Base-by-base conservation (phyloP, 495 filamentous ascomycete species). In the Talaromyces thailandensis region DNA sequence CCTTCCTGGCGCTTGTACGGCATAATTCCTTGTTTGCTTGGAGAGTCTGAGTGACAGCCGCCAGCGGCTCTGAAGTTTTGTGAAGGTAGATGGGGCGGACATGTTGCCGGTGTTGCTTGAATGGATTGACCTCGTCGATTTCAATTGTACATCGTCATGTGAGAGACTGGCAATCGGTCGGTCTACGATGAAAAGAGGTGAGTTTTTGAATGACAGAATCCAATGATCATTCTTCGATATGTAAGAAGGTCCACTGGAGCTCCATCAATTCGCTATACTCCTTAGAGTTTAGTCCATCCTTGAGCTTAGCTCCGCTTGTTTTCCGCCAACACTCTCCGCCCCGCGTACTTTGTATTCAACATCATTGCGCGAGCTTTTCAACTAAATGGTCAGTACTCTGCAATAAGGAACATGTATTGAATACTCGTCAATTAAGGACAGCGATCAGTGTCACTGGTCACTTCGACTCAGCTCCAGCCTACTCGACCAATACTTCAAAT, bases 1-100 rank as follows among this genome's bases (percentile, higher is more conserved):
- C 21, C 84, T 83, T 51, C 90, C 88, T 6, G 90, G 80, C 28
- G 86, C 81, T 76, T 91, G 88, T 65, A 87, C 83, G 50, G 92
- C 91, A 75, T 95, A 96, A 48, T 68, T 75, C 63, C 88, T 81
- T 18, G 70, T 58, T 32, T 65, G 26, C 31, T 58, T 59, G 43
- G 63, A 63, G 21, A 32, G 53, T 18, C 28, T 31, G 23, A 28
- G 24, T 59, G 24, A 40, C 24, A 35, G 57, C 57, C 59, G 40
- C 43, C 59, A 61, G 25, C 45, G 59, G 40, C 43, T 29, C 28
- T 25, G 43, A 16, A 61, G 29, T 25, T 51, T 61, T 50, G 25
- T 28, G 23, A 32, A 29, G 28, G n/a, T 21, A 59, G 24, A 43
- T 31, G 25, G 40, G 16, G 35, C n/a, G 28, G 59, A 61, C 59